Evolutionary conservation across 495 filamentous ascomycete genomes (phyloP).

Genomic region (Penicillium goetzii): DNA sequence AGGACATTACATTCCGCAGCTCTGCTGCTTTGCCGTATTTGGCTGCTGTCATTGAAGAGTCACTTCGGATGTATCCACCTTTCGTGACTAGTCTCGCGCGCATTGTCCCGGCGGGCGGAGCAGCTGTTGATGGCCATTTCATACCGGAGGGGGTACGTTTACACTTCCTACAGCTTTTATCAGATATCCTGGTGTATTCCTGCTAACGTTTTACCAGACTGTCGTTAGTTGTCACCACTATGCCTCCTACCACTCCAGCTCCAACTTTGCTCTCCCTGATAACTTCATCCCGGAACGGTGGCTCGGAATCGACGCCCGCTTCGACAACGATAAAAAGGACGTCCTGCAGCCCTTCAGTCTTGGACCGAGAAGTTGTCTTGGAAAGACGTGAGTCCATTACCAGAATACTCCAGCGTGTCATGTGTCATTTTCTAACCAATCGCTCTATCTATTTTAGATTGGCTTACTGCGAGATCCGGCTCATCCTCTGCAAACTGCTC

Average conservation of each 20-base stretch:
- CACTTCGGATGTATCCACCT: slow-evolving; percentile 48
- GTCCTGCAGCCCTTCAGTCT: slow-evolving; percentile 48
- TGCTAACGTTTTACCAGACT: slow-evolving; percentile 26
- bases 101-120: slow-evolving; percentile 37
- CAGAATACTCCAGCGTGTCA: background rate
- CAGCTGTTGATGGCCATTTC: slow-evolving; percentile 33
- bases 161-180: background rate
- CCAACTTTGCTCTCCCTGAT: slow-evolving; percentile 42
- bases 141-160: slow-evolving; percentile 33
- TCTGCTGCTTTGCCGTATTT: slow-evolving; percentile 39
- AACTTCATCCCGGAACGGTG: slow-evolving; percentile 52
- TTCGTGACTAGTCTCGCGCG: slow-evolving; percentile 34
- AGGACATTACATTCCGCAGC: slow-evolving; percentile 51
- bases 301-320: slow-evolving; percentile 38
- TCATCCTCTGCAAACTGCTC: slow-evolving; percentile 55
- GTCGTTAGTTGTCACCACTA: slow-evolving; percentile 40
- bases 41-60: slow-evolving; percentile 47
- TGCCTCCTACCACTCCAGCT: slow-evolving; percentile 39
- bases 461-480: slow-evolving; percentile 59
- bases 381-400: slow-evolving; percentile 39
- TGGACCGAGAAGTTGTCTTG: slow-evolving; percentile 49
- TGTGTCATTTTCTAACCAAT: background rate
- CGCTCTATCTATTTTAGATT: slow-evolving; percentile 36
- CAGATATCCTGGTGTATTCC: background rate
- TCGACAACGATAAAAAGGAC: slow-evolving; percentile 39